Evolutionary conservation across 495 filamentous ascomycete genomes (phyloP).

Genomic region (Achaetomiella virescens): DNA sequence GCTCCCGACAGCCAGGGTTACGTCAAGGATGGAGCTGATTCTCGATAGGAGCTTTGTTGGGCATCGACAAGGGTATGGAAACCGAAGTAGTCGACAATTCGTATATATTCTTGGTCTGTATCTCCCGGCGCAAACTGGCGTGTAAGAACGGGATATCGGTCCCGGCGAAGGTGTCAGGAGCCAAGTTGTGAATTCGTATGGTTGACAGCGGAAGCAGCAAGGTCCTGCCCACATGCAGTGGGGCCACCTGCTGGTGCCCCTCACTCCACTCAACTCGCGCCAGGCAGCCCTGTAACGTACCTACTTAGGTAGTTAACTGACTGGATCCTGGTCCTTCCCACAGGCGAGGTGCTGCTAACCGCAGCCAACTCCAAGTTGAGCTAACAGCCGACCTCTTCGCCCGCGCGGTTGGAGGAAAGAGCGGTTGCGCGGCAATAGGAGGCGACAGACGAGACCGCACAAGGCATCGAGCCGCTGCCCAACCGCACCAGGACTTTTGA

Average conservation of each 20-base stretch:
- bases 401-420: background rate
- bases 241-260: slow-evolving; percentile 1
- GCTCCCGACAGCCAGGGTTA: background rate
- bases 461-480: slow-evolving; percentile 1
- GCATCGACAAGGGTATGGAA: too few species aligned
- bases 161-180: too few species aligned
- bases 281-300: too few species aligned
- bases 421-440: background rate
- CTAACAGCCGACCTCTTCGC: background rate
- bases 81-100: too few species aligned
- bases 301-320: too few species aligned
- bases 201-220: background rate
- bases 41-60: too few species aligned
- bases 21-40: background rate
- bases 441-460: too few species aligned
- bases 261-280: background rate
- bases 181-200: too few species aligned
- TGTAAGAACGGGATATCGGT: too few species aligned
- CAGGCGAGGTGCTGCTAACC: background rate
- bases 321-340: background rate
- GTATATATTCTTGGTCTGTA: too few species aligned
- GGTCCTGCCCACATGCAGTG: background rate
- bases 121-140: too few species aligned
- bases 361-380: background rate
- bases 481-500: background rate